Evolutionary conservation across 257 asterid genomes (phyloP), one percentile per base, ranked within the genome.

Genomic region (Solanum gandarillasii): DNA sequence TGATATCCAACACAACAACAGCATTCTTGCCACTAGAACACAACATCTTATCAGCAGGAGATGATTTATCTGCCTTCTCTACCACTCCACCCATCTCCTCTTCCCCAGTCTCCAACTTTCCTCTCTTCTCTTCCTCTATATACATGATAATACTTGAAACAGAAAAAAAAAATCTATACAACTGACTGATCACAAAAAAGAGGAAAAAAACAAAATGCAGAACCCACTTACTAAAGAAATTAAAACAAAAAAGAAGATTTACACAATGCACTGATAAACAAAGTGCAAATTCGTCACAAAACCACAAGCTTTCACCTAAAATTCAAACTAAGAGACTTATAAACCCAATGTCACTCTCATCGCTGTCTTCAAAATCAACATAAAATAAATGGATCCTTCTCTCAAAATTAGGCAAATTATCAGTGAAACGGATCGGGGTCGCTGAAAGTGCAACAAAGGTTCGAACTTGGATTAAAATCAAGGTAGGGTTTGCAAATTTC

Each of bases 101-200:
- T 83, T 36, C 85, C 87, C 29, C 87, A 62, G 2, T 39, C 84
- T 39, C 90, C 65, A 88, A 62, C 48, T 79, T 86, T 48, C 65
- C 90, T 58, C 75, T 92, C 41, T 87, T 86, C 48, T 89, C 29
- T 86, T 92, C 96, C 88, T 93, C 91, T 86, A 94, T 90, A 86
- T 87, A 86, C 97, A 94, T 94, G 85, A 84, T 89, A 55, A 87
- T 16, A 35, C 86, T 89, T 82, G 52, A 25, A 46, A 62, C 10
- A 11, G 65, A 21, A 41, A 39, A n/a, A 23, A n/a, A 39, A n/a
- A 39, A n/a, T 13, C 6, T 78, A n/a, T 14, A 39, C 36, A 25
- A 25, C 83, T 11, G 34, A 75, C 88, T 79, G 82, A 87, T 86
- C 65, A 7, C 71, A 25, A 41, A 41, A n/a, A 41, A 48, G 1